Conservation (phyloP, 768 basidiomycete species). For the Mrakia gelida region DNA sequence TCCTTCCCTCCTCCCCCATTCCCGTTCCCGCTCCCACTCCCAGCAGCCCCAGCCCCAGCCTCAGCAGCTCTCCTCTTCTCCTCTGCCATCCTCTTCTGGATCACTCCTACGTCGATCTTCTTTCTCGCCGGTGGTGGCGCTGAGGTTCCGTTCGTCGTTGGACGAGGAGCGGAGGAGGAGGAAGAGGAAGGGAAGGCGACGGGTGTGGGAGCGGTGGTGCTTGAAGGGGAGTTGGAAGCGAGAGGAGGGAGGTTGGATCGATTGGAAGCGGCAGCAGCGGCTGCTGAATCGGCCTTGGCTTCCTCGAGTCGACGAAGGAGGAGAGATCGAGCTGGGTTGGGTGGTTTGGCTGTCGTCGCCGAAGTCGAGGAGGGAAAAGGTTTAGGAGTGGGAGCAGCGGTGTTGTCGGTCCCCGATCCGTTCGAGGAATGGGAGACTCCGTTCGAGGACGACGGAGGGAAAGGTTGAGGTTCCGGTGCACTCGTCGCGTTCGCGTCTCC, state of each 20-base stretch:
- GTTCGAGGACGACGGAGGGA: too few relatives aligned
- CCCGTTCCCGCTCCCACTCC: background rate
- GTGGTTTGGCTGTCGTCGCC: background rate
- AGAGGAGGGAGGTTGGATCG: background rate
- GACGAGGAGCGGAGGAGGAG: background rate
- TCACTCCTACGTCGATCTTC: slow-evolving; percentile 16
- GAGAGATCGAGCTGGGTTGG: slow-evolving; percentile 8
- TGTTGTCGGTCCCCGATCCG: background rate
- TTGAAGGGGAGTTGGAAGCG: background rate
- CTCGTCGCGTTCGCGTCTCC: too few relatives aligned
- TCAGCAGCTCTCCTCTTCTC: slow-evolving; percentile 7
- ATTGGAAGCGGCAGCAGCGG: background rate
- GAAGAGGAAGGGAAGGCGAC: background rate
- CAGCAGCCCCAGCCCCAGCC: background rate
- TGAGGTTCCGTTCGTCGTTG: too few relatives aligned
- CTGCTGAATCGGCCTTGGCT: slow-evolving; percentile 24
- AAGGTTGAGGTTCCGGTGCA: too few relatives aligned
- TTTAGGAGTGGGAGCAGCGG: background rate
- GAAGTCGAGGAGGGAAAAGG: background rate
- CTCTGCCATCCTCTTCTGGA: slow-evolving; percentile 25
- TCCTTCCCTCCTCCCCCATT: background rate
- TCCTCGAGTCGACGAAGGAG: slow-evolving; percentile 27
- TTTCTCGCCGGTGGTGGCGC: background rate
- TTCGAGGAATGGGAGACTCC: background rate
- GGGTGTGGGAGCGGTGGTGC: background rate